These are phyloP conservation scores for Ceratobasidium papillatum DNA, from an alignment of 1,284 basidiomycete genomes.

Conservation along the genomic window DNA sequence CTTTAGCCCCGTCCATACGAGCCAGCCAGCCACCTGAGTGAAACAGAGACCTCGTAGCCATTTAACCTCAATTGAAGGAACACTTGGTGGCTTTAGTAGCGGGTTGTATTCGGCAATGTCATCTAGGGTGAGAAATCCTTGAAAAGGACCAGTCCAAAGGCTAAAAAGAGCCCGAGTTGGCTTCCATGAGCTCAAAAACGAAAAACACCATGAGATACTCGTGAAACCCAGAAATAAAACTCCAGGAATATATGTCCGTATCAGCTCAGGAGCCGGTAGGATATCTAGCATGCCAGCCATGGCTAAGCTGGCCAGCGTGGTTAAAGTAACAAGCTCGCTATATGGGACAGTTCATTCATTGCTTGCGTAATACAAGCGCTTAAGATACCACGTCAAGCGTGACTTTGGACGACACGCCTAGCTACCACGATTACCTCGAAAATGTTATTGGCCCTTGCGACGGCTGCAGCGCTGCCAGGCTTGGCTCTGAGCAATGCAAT, in stretches of 20 bases:
- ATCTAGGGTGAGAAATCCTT: constrained; percentile 43
- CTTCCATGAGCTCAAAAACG: constrained; percentile 7
- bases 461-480: constrained; percentile 25
- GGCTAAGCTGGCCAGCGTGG: constrained; percentile 1
- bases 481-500: constrained; percentile 15
- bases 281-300: constrained; percentile 2
- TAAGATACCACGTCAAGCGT: constrained; percentile 31
- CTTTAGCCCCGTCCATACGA: background rate
- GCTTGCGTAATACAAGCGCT: background rate
- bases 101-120: constrained; percentile 45
- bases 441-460: constrained; percentile 37
- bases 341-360: background rate
- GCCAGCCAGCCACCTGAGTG: constrained; percentile 40
- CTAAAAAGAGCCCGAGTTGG: constrained; percentile 26
- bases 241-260: constrained; percentile 27
- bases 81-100: constrained; percentile 4
- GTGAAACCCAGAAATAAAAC: constrained; percentile 1
- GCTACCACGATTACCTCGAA: constrained; percentile 21
- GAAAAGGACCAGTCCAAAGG: constrained; percentile 42
- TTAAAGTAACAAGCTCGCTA: background rate
- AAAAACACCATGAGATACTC: background rate
- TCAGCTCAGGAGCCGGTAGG: background rate
- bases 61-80: constrained; percentile 32
- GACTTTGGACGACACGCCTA: background rate
- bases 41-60: constrained; percentile 32